Conservation (phyloP, 768 basidiomycete genomes). For the Pisolithus sp. region DNA sequence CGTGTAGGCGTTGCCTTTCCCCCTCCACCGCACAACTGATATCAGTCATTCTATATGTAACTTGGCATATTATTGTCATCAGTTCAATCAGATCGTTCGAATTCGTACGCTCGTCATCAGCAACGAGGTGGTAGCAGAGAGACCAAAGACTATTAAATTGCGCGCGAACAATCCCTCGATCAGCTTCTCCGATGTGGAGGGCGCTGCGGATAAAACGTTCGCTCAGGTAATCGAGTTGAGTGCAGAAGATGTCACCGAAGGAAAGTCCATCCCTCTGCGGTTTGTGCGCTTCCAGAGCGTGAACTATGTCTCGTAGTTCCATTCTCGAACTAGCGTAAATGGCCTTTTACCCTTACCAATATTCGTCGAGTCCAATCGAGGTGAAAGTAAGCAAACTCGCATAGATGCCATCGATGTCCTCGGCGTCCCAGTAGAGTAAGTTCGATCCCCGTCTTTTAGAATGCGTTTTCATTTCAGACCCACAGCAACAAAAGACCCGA, state of each 20-base stretch:
- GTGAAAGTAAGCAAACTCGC: conserved; percentile 53
- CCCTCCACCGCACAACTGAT: background rate
- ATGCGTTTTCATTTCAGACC: conserved; percentile 1
- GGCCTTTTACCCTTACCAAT: conserved; percentile 35
- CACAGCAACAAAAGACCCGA: conserved; percentile 34
- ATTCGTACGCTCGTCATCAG: conserved; percentile 54
- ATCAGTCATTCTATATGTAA: background rate
- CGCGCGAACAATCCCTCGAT: conserved; percentile 53
- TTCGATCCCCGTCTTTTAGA: conserved; percentile 2
- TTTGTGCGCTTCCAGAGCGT: conserved; percentile 68
- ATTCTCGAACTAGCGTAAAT: background rate
- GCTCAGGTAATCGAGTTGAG: conserved; percentile 53
- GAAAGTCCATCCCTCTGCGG: conserved; percentile 45
- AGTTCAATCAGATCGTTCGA: conserved; percentile 69
- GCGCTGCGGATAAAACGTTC: conserved; percentile 40
- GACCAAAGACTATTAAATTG: conserved; percentile 57
- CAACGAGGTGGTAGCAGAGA: conserved; percentile 34
- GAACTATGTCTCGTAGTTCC: conserved; percentile 29
- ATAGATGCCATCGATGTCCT: conserved; percentile 64
- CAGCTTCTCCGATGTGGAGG: conserved; percentile 62
- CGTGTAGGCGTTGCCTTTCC: conserved; percentile 38
- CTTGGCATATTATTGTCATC: too few species aligned
- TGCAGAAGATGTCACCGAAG: conserved; percentile 39
- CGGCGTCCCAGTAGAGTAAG: conserved; percentile 56
- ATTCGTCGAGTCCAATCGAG: conserved; percentile 65